Conservation (phyloP, 1,284 basidiomycete genomes). For the Clitocybe nebularis region DNA sequence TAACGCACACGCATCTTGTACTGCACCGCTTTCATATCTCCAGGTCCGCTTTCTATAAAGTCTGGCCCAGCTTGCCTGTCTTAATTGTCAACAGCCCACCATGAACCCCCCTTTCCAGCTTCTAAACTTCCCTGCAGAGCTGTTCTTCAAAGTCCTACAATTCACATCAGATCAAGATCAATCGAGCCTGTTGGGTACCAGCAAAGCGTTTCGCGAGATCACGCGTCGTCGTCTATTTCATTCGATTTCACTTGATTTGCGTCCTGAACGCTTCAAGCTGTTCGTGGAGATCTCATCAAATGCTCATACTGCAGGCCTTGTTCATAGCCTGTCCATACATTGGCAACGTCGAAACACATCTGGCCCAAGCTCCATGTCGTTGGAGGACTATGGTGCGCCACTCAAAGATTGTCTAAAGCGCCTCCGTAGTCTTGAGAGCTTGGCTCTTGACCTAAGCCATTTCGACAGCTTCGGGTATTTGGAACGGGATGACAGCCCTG, state of each 20-base stretch:
- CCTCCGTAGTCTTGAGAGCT: neutral
- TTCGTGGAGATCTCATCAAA: constrained; percentile 2
- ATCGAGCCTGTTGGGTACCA: neutral
- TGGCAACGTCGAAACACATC: neutral
- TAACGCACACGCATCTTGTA: too few relatives aligned
- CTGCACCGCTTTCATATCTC: neutral
- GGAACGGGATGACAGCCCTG: too few relatives aligned
- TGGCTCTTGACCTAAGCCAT: neutral
- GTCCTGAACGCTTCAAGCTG: neutral
- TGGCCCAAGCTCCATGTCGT: constrained; percentile 1
- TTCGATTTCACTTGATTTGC: constrained; percentile 2
- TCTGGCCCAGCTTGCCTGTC: too few relatives aligned
- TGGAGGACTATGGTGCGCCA: neutral
- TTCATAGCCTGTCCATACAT: neutral
- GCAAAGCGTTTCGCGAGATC: neutral
- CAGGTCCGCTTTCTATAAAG: constrained; percentile 1
- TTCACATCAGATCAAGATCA: neutral
- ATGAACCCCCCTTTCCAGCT: neutral
- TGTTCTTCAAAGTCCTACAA: neutral
- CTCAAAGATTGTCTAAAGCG: constrained; percentile 2
- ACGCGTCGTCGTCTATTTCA: neutral
- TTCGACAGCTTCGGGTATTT: constrained; percentile 1
- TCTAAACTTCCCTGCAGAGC: neutral
- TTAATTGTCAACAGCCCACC: too few relatives aligned
- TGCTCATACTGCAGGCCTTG: neutral